Percentiles rank a stretch among this genome's conserved stretches.
These are phyloP conservation scores for Aspergillus nidulans DNA, from an alignment of 495 filamentous ascomycete genomes.

Conservation along the genomic window DNA sequence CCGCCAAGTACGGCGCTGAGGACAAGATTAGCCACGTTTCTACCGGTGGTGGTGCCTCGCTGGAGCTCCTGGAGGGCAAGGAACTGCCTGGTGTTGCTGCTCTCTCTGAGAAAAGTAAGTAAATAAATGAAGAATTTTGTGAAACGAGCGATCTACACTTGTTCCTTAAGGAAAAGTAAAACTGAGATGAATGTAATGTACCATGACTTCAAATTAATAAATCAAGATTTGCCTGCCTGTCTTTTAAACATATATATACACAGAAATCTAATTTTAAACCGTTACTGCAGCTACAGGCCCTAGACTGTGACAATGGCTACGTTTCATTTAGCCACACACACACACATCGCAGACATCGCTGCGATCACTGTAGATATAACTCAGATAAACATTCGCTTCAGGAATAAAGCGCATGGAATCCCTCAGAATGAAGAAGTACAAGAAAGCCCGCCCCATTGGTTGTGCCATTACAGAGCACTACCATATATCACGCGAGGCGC, in stretches of 20 bases:
- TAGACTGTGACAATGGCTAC: constrained; percentile 16
- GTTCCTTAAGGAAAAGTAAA: background rate
- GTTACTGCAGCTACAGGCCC: constrained; percentile 25
- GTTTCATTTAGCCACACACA: background rate
- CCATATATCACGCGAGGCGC: no score
- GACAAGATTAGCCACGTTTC: constrained; percentile 97
- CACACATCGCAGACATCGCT: no score
- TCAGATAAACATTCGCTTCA: no score
- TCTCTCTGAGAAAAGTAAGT: constrained; percentile 75
- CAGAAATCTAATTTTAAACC: constrained; percentile 16
- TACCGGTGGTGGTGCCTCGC: constrained; percentile 90
- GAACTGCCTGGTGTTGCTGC: constrained; percentile 90
- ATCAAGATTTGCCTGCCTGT: constrained; percentile 15
- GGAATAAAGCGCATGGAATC: no score
- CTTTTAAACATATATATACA: no score
- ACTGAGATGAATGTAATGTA: constrained; percentile 27
- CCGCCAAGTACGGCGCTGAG: constrained; percentile 94
- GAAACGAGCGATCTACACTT: background rate
- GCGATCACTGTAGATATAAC: no score
- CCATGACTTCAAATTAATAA: constrained; percentile 48
- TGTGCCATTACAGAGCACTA: no score
- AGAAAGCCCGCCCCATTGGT: no score
- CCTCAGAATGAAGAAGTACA: no score
- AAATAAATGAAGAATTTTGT: constrained; percentile 18
- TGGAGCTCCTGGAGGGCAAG: constrained; percentile 97